phyloP scores from a whole-genome alignment of 169 alveolate species.

The Eimeria nieschulzi region DNA sequence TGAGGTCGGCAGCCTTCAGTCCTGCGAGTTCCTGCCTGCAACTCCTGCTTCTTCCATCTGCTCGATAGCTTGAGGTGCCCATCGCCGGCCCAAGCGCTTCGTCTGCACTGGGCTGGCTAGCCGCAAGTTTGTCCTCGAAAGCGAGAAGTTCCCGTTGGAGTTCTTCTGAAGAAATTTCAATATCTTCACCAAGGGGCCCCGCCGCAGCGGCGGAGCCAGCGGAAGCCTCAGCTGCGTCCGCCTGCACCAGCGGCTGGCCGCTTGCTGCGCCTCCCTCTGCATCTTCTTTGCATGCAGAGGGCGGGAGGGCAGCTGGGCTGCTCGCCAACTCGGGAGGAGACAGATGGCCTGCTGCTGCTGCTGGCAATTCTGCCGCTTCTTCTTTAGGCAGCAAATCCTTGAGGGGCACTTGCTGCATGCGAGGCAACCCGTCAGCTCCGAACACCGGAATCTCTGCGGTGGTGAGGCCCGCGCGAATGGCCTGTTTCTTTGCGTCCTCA shows the following conservation, averaged over 20 bases:
- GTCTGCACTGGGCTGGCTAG: neutral
- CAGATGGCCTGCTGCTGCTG: neutral
- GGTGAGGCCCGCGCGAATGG: neutral
- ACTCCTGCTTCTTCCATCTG: too few species aligned
- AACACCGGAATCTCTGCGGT: conserved; percentile 30
- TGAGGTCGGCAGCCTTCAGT: too few species aligned
- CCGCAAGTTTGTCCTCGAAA: neutral
- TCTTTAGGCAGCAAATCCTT: neutral
- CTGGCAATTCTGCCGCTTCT: neutral
- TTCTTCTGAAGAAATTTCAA: neutral
- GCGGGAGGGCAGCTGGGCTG: neutral
- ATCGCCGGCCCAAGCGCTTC: too few species aligned
- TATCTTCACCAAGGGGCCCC: neutral
- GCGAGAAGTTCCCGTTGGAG: neutral
- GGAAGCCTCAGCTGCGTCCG: neutral
- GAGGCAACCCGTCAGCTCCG: neutral
- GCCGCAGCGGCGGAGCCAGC: neutral
- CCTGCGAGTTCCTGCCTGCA: too few species aligned
- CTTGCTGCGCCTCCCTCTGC: neutral
- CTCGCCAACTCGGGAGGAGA: neutral
- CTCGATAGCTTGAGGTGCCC: too few species aligned
- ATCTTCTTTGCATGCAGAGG: neutral
- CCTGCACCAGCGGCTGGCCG: neutral
- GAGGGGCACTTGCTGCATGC: neutral
- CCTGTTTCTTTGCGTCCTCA: neutral